These are phyloP conservation scores for Warburgia ugandensis DNA, from an alignment of 164 flowering plant genomes.

Conservation along the genomic window DNA sequence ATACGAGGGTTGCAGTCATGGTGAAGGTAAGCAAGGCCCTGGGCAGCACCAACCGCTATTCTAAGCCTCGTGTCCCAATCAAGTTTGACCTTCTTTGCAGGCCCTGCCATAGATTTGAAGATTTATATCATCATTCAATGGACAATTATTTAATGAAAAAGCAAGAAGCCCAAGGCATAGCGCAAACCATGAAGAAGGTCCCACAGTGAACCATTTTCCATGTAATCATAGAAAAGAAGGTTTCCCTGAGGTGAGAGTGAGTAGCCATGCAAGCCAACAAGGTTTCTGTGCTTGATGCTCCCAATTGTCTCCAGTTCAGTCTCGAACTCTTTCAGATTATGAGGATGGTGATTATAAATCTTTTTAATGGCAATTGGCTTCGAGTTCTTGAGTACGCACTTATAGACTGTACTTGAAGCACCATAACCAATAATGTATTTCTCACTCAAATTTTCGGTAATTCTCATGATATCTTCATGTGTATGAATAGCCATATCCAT, in stretches of 20 bases:
- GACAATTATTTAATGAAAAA: background rate
- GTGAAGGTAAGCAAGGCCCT: conserved; percentile 91
- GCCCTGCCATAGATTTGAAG: conserved; percentile 29
- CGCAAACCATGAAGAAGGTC: conserved; percentile 86
- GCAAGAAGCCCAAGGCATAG: background rate
- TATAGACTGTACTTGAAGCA: conserved; percentile 92
- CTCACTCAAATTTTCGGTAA: conserved; percentile 79
- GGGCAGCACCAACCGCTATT: conserved; percentile 90
- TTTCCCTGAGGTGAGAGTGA: conserved; percentile 67
- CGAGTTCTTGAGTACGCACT: conserved; percentile 74
- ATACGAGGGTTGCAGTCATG: conserved; percentile 87
- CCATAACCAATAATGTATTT: conserved; percentile 88
- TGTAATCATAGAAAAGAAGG: conserved; percentile 89
- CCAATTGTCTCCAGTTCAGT: conserved; percentile 91
- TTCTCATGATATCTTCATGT: conserved; percentile 82
- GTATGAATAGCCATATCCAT: conserved; percentile 90
- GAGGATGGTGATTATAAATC: conserved; percentile 51
- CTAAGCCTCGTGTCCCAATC: conserved; percentile 85
- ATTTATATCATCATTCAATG: background rate
- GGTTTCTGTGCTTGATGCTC: conserved; percentile 80
- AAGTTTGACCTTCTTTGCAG: conserved; percentile 71
- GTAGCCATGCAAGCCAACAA: conserved; percentile 87
- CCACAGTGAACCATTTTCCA: conserved; percentile 96
- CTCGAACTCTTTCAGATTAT: conserved; percentile 67
- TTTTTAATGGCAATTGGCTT: conserved; percentile 86